These are phyloP conservation scores for Perilla frutescens DNA, from an alignment of 257 asterid species.

Conservation along the genomic window DNA sequence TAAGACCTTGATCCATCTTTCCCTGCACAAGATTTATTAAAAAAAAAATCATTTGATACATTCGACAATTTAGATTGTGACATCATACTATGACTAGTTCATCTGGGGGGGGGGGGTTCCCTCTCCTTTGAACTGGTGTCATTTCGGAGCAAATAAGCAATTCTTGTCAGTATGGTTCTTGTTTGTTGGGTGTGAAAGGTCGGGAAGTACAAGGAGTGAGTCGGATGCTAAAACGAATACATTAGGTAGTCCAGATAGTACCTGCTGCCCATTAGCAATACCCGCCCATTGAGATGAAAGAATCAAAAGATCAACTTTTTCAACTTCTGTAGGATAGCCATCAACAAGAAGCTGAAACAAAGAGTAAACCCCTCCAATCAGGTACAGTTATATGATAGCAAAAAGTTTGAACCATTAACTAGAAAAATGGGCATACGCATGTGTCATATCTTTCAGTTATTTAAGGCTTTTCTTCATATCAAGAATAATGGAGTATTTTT, in stretches of 20 bases:
- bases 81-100: background rate
- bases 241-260: constrained; percentile 33
- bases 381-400: constrained; percentile 3
- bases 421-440: background rate
- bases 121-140: too few relatives aligned
- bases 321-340: constrained; percentile 64
- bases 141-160: background rate
- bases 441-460: constrained; percentile 4
- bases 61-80: background rate
- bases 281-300: constrained; percentile 89
- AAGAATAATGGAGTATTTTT: background rate
- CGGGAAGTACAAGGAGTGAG: background rate
- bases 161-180: background rate
- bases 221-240: background rate
- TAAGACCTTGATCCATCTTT: constrained; percentile 69
- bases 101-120: too few relatives aligned
- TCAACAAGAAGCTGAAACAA: constrained; percentile 61
- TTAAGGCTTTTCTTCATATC: constrained; percentile 18
- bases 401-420: constrained; percentile 1
- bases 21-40: constrained; percentile 50
- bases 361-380: constrained; percentile 33
- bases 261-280: constrained; percentile 71
- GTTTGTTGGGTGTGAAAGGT: background rate
- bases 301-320: constrained; percentile 78
- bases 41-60: constrained; percentile 5